Conservation (phyloP, 441 rosid species). For the Eruca vesicaria region DNA sequence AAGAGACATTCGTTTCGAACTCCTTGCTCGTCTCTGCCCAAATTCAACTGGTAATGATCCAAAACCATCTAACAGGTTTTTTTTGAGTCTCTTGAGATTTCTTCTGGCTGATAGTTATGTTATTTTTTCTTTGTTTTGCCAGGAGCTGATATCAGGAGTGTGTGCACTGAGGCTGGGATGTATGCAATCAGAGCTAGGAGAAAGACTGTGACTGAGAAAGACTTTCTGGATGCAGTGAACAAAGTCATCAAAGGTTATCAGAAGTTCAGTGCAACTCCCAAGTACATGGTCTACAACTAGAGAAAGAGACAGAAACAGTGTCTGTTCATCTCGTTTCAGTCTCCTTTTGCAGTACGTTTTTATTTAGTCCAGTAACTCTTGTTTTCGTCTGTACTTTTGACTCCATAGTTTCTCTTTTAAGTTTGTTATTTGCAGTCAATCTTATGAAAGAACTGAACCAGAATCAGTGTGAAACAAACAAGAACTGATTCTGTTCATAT, state of each 20-base stretch:
- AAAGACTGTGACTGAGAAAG: slow-evolving; percentile 95
- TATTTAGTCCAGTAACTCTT: neutral
- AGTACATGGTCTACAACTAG: slow-evolving; percentile 20
- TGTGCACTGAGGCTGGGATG: slow-evolving; percentile 99
- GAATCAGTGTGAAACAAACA: neutral
- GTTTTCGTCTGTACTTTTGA: neutral
- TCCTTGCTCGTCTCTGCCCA: slow-evolving; percentile 95
- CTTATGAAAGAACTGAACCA: neutral
- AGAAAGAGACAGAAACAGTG: neutral
- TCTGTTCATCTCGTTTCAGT: neutral
- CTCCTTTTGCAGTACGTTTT: neutral
- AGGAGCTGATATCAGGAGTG: slow-evolving; percentile 97
- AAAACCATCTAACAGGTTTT: neutral
- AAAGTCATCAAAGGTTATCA: slow-evolving; percentile 95
- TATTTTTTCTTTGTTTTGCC: too few relatives aligned
- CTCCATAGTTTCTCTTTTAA: neutral
- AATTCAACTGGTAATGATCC: slow-evolving; percentile 73
- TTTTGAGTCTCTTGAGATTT: neutral
- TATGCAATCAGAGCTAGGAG: slow-evolving; percentile 89
- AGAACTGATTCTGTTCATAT: too few relatives aligned
- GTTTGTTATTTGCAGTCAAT: neutral
- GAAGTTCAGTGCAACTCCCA: slow-evolving; percentile 94
- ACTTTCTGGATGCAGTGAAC: slow-evolving; percentile 94
- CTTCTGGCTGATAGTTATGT: neutral
- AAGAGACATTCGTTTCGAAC: slow-evolving; percentile 86